Conservation (phyloP, 2,329 filamentous ascomycete species). For the Metarhizium robertsii region DNA sequence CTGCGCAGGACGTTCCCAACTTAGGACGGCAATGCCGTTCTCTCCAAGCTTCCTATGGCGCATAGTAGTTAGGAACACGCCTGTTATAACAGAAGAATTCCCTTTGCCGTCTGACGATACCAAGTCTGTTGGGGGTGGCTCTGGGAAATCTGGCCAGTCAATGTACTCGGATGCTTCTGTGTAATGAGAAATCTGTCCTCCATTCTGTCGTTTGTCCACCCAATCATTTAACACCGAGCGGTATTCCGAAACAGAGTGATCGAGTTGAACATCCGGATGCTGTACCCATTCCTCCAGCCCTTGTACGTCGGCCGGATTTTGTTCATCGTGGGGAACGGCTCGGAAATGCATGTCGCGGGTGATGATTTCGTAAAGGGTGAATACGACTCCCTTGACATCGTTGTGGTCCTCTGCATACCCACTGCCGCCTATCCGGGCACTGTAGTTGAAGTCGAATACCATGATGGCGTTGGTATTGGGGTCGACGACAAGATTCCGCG, state of each 20-base stretch:
- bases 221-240: slow-evolving; percentile 17
- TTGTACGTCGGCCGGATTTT: slow-evolving; percentile 11
- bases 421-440: slow-evolving; percentile 11
- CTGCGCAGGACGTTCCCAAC: neutral
- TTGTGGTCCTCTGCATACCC: slow-evolving; percentile 10
- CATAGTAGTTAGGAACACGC: neutral
- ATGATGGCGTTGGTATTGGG: slow-evolving; percentile 19
- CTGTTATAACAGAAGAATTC: neutral
- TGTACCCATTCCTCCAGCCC: slow-evolving; percentile 18
- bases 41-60: neutral
- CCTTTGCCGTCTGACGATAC: neutral
- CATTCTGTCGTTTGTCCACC: slow-evolving; percentile 8
- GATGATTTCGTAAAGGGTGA: slow-evolving; percentile 26
- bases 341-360: slow-evolving; percentile 18
- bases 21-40: neutral
- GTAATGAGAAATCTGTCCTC: neutral
- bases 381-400: slow-evolving; percentile 23
- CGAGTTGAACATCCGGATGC: slow-evolving; percentile 21
- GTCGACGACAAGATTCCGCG: slow-evolving; percentile 27
- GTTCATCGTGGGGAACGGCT: slow-evolving; percentile 14
- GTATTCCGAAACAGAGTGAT: slow-evolving; percentile 19
- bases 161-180: slow-evolving; percentile 1
- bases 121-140: neutral
- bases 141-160: slow-evolving; percentile 1
- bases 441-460: slow-evolving; percentile 26